Base-by-base conservation (phyloP, 805 yeast species). In the Saccharomycopsis sp. region DNA sequence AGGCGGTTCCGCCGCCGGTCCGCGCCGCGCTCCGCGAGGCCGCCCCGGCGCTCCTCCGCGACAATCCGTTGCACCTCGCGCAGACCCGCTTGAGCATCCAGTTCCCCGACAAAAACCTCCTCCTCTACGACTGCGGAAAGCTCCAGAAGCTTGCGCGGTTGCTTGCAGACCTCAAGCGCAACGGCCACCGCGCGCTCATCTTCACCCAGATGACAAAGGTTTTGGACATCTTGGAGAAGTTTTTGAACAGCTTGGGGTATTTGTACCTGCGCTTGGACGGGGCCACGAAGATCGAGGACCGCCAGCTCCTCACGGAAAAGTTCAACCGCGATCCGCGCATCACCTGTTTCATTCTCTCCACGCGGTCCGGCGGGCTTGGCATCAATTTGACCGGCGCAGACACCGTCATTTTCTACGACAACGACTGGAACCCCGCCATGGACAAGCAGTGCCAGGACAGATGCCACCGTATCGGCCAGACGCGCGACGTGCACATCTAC, bases 391-490 rank as follows among this genome's bases (percentile, higher is more conserved):
- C 99, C 0, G 99, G 98, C 68, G 99, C 99, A 0, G 99, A 94
- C 67, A 94, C 99, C 0, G 99, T 94, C 50, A 90, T 94, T 5
- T 95, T 94, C 73, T 94, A 95, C 70, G 99, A 94, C 71, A 90
- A 97, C 1, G 99, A 92, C 72, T 92, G 99, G 99, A 94, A 94
- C 68, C 99, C 99, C 1, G 96, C 98, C 1, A 94, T 94, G 97
- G 99, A 94, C 70, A 90, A 91, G 68, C 99, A 94, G 72, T 94
- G 99, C 73, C 99, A 94, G 72, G 99, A 94, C 73, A 84, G 99
- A 71, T 94, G 98, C 73, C 99, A 94, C 70, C 86, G 99, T 76
- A 94, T 94, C 70, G 99, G 99, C 4, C 99, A 94, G 71, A 90
- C 96, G 16, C 79, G 99, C 67, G 99, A 94, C 69, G 99, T 94